These are phyloP conservation scores for Ogataea trehalophila DNA, from an alignment of 805 yeast genomes.

Conservation along the genomic window DNA sequence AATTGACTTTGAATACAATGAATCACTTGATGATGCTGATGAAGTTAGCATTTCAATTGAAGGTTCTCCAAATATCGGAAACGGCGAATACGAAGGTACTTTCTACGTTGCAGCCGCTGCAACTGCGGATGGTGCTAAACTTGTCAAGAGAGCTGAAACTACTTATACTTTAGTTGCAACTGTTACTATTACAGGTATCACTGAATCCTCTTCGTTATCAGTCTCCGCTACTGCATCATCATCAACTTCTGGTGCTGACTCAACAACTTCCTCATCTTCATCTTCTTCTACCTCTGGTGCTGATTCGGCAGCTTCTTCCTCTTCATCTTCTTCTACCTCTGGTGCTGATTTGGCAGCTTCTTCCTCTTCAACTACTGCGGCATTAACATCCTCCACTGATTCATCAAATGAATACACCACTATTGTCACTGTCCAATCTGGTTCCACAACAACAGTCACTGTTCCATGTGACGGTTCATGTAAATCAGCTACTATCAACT, in stretches of 20 bases:
- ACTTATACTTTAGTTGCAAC: slow-evolving; percentile 3
- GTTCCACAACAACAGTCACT: slow-evolving; percentile 11
- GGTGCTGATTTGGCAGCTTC: too few relatives aligned
- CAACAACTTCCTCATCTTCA: not conserved
- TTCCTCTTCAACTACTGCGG: not conserved
- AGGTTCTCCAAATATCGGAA: not conserved
- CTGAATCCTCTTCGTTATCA: too few relatives aligned
- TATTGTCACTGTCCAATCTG: slow-evolving; percentile 1
- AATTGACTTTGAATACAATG: not conserved
- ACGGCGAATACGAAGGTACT: not conserved
- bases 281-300: not conserved
- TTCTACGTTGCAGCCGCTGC: slow-evolving; percentile 8
- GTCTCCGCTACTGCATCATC: not conserved
- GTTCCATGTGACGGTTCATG: slow-evolving; percentile 13
- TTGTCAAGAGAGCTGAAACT: slow-evolving; percentile 3
- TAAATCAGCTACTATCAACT: slow-evolving; percentile 1
- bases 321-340: not conserved
- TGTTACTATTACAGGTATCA: slow-evolving; percentile 8
- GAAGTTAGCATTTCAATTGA: not conserved
- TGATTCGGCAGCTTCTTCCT: not conserved
- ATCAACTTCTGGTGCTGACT: not conserved
- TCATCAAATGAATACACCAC: slow-evolving; percentile 4
- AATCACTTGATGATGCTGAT: not conserved
- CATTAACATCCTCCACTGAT: not conserved
- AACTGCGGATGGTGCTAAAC: not conserved